Base-by-base conservation (phyloP, 495 filamentous ascomycete genomes). In the Schizothecium vesticola region DNA sequence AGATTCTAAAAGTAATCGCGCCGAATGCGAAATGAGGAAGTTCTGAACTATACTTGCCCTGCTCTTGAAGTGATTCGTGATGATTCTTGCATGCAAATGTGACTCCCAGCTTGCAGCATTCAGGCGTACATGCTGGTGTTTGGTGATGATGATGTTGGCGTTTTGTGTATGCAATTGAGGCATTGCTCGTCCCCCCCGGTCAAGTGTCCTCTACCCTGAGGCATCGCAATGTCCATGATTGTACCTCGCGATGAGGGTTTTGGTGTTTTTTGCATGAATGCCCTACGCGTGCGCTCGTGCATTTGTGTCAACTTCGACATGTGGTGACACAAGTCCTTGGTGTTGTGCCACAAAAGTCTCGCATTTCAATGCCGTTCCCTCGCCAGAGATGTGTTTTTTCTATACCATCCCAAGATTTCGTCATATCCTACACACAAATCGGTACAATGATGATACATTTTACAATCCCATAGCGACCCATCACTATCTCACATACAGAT, bases 1-100 rank as follows among this genome's bases (percentile, higher is more conserved):
- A 84, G 78, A 72, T 72, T 75, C 77, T 70, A 82, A 83, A 80
- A 73, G 75, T 78, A 76, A 74, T 73, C 68, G 66, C 66, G 43
- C 43, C 43, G 43, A 51, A 51, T 51, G 43, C 71, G 71, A 75
- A 66, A 63, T 75, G 59, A 74, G 72, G 74, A 75, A 69, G 33
- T 71, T 69, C 71, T 65, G 23, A 69, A 59, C 11, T 24, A 64
- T 4, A 28, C 9, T 69, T 69, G 67, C 63, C 23, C 33, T 43
- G 22, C 21, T n/a, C 25, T 68, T 70, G 64, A 71, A 71, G 67
- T 51, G 43, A 67, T 59, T 64, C 60, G 62, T 67, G 28, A 24
- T 66, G 31, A 13, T 56, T 61, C 6, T 16, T 31, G n/a, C n/a
- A n/a, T n/a, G n/a, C n/a, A n/a, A n/a, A n/a, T n/a, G 22, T 66